Evolutionary conservation across 495 filamentous ascomycete genomes (phyloP).

Genomic region (Friedmanniomyces simplex): DNA sequence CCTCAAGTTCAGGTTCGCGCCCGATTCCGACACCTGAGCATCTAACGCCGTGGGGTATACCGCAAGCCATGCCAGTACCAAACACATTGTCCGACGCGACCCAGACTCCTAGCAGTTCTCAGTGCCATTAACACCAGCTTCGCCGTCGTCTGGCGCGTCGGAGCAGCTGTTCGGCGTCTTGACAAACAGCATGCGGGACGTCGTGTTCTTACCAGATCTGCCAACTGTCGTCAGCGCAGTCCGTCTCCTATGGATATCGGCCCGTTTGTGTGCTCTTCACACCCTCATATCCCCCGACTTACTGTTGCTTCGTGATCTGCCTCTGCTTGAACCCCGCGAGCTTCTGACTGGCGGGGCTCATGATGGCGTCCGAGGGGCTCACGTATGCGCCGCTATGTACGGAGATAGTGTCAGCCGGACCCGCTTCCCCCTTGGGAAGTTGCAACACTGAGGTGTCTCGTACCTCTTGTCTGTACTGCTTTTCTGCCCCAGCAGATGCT

Average conservation of each 20-base stretch:
- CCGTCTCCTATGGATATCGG: no score
- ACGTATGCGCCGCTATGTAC: constrained; percentile 46
- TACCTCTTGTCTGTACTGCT: neutral
- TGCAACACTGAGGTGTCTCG: neutral
- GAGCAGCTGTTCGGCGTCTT: constrained; percentile 13
- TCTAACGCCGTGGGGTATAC: neutral
- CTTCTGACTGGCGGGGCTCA: constrained; percentile 90
- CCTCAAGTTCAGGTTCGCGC: no score
- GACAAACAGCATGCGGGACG: constrained; percentile 14
- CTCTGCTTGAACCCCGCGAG: constrained; percentile 73
- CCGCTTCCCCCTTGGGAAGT: neutral
- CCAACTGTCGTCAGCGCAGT: neutral
- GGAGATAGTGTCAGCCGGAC: neutral
- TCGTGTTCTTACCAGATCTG: constrained; percentile 9
- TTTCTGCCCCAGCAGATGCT: constrained; percentile 1
- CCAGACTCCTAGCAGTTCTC: neutral
- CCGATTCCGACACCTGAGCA: no score
- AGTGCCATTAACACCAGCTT: neutral
- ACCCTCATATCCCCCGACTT: constrained; percentile 4
- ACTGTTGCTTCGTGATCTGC: constrained; percentile 51
- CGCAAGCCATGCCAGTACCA: neutral
- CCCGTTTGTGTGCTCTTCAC: no score
- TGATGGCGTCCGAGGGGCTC: constrained; percentile 85
- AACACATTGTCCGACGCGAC: no score
- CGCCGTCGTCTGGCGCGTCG: constrained; percentile 6